Evolutionary conservation across 768 basidiomycete genomes (phyloP).

Genomic region (Cyathus striatus): DNA sequence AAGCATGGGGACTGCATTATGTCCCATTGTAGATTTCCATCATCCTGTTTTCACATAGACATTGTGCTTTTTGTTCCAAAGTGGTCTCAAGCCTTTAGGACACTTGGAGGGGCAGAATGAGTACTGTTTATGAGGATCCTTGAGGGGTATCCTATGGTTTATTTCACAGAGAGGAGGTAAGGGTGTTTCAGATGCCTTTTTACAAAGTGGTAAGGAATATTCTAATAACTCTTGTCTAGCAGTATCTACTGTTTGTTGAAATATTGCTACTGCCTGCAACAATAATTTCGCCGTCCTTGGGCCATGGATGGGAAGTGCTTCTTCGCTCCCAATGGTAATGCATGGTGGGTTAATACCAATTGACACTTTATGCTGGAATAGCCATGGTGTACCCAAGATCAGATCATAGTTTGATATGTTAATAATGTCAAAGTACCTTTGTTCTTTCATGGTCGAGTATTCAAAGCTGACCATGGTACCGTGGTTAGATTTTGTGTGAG

Average conservation of each 20-base stretch:
- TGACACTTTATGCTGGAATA: conserved; percentile 24
- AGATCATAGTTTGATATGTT: conserved; percentile 36
- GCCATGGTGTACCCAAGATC: conserved; percentile 33
- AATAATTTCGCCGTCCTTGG: conserved; percentile 7
- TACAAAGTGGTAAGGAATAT: conserved; percentile 17
- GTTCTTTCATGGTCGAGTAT: conserved; percentile 28
- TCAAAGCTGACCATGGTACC: conserved; percentile 14
- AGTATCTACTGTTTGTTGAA: conserved; percentile 8
- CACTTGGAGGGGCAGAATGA: conserved; percentile 29
- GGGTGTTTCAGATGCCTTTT: conserved; percentile 12
- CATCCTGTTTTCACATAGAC: conserved; percentile 19
- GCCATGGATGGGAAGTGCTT: conserved; percentile 10
- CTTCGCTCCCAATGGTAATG: conserved; percentile 18
- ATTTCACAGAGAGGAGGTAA: conserved; percentile 27
- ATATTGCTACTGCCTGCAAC: conserved; percentile 7
- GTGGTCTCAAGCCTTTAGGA: conserved; percentile 25
- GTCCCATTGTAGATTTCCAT: conserved; percentile 22
- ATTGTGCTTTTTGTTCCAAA: conserved; percentile 23
- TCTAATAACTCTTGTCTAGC: conserved; percentile 12
- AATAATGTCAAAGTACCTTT: conserved; percentile 26
- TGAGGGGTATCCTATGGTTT: conserved; percentile 34
- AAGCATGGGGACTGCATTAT: conserved; percentile 30
- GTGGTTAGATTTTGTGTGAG: conserved; percentile 28
- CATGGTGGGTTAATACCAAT: conserved; percentile 21
- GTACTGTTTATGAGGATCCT: conserved; percentile 24